phyloP scores from a whole-genome alignment of 306 rosid species.

The Crotalaria pallida region DNA sequence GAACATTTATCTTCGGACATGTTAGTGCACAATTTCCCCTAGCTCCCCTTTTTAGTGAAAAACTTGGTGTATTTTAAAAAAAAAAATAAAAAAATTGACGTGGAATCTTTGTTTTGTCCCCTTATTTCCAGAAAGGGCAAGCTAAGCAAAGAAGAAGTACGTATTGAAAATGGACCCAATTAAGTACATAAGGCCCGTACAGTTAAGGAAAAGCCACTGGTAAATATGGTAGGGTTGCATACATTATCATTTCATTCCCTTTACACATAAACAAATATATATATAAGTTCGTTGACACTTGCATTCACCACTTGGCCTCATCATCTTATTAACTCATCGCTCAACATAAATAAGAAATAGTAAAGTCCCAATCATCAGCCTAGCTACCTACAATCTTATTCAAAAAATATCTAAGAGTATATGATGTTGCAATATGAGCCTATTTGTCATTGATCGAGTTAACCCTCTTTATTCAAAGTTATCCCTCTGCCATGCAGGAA shows the following conservation, averaged over 20 bases:
- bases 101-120: constrained; percentile 37
- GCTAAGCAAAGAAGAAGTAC: neutral
- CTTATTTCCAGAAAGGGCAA: constrained; percentile 41
- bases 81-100: no score
- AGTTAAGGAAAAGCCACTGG: constrained; percentile 20
- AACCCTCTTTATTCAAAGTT: neutral
- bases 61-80: no score
- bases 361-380: neutral
- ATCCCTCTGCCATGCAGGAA: neutral
- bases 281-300: neutral
- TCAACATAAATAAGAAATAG: neutral
- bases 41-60: no score
- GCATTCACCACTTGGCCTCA: constrained; percentile 8
- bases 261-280: neutral
- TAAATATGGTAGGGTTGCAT: neutral
- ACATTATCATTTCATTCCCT: neutral
- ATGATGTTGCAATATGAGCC: neutral
- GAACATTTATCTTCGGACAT: no score
- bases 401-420: neutral
- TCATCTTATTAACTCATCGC: neutral
- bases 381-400: neutral
- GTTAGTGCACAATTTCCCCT: no score
- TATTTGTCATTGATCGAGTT: neutral
- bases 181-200: neutral
- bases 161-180: neutral